Conservation (phyloP, 2,329 filamentous ascomycete genomes). For the Ceratocystis eucalypticola region DNA sequence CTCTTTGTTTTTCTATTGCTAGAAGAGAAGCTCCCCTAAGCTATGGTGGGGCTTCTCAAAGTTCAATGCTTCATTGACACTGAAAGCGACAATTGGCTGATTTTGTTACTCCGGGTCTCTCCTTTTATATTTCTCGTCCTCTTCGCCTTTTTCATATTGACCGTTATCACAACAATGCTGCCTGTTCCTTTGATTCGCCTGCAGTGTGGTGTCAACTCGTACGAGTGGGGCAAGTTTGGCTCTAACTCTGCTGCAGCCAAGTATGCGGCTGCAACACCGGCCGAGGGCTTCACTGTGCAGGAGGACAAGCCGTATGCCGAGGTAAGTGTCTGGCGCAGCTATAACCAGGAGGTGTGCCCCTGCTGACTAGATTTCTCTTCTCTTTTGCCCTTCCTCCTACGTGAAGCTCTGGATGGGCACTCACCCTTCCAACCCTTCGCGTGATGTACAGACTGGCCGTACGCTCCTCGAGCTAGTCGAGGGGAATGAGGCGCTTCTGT, state of each 20-base stretch:
- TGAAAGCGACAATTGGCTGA: neutral
- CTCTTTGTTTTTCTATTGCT: neutral
- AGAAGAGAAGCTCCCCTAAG: neutral
- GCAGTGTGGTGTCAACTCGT: conserved; percentile 89
- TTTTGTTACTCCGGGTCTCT: neutral
- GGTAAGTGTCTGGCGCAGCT: conserved; percentile 35
- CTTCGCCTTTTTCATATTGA: neutral
- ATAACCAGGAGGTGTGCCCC: neutral
- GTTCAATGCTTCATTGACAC: neutral
- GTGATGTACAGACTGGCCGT: conserved; percentile 69
- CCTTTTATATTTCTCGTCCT: neutral
- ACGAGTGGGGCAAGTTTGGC: conserved; percentile 96
- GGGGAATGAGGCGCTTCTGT: conserved; percentile 74
- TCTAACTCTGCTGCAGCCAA: conserved; percentile 74
- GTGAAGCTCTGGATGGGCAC: conserved; percentile 98
- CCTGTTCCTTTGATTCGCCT: conserved; percentile 75
- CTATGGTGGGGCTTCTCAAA: conserved; percentile 1
- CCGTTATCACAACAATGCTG: conserved; percentile 30
- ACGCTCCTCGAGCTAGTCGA: conserved; percentile 76
- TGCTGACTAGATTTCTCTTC: neutral
- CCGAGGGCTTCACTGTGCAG: conserved; percentile 61
- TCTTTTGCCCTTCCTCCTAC: neutral
- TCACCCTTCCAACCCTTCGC: conserved; percentile 89
- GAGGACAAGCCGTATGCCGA: conserved; percentile 89
- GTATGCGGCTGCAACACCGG: conserved; percentile 74